A percentile compares a stretch with the other conserved stretches of the same genome.
These are phyloP conservation scores for Paraphaeosphaeria sporulosa DNA, from an alignment of 2,329 filamentous ascomycete species.

Conservation along the genomic window DNA sequence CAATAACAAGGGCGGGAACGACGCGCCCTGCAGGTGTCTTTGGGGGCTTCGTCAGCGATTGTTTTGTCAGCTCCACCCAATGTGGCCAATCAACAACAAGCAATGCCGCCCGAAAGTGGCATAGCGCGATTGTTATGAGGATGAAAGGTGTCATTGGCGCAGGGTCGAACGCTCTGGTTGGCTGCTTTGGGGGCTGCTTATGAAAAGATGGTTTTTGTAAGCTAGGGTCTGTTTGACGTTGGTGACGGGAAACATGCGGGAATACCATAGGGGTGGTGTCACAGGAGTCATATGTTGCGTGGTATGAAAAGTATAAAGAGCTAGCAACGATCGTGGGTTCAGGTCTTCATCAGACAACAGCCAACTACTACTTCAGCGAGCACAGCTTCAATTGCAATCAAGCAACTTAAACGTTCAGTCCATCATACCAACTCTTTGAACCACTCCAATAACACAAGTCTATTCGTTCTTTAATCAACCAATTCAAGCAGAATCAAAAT, in stretches of 20 bases:
- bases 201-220: not conserved
- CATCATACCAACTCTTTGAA: not conserved
- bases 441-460: not conserved
- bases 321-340: not conserved
- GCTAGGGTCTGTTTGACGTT: conserved; percentile 4
- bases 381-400: not conserved
- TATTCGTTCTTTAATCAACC: not conserved
- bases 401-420: not conserved
- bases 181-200: not conserved
- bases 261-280: not conserved
- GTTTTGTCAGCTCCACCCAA: not conserved
- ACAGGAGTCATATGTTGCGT: conserved; percentile 5
- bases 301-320: not conserved
- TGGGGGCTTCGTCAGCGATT: not conserved
- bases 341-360: not conserved
- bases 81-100: not conserved
- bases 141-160: conserved; percentile 3
- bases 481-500: not conserved
- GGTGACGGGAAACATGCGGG: conserved; percentile 8
- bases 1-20: not conserved
- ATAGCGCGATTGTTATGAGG: not conserved
- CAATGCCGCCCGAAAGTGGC: not conserved
- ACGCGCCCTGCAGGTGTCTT: conserved; percentile 8
- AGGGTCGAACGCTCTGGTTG: not conserved
- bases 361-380: not conserved